Base-by-base conservation (phyloP, 2,329 filamentous ascomycete species). In the Stenocarpella maydis region DNA sequence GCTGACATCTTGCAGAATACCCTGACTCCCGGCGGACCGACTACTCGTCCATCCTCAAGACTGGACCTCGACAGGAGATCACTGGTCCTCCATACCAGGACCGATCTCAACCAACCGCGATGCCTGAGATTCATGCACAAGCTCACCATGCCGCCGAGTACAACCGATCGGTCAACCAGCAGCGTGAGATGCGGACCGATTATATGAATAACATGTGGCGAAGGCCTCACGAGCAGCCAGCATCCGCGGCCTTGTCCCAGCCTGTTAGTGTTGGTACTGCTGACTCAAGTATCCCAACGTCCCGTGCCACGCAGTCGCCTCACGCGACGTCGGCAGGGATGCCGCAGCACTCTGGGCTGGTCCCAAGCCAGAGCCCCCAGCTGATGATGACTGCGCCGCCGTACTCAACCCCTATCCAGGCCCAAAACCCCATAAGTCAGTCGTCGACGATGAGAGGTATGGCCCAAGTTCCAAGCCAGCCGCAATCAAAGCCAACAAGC, bases 111-210 rank as follows among this genome's bases (percentile, higher is more conserved):
- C 86, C 93, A 14, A 92, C 91, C 72, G 88, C 91, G 37, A 86
- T 93, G 34, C 85, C 88, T 55, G 95, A 98, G 75, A 89, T 98
- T 66, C 86, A 96, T 73, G 91, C 92, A 54, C 94, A 98, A 79
- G 93, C 94, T 34, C 90, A 93, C 63, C 93, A 97, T 72, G 92
- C 95, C 21, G 93, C 94, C 69, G 95, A 98, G 74, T 97, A 92
- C 82, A 98, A 95, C 82, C 94, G 96, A 75, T 87, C 88, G 55
- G 85, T 98, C 64, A 94, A 92, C 76, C 88, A 92, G 74, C 92
- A 95, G 79, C 91, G 95, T 69, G 89, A 90, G 47, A 91, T 92
- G 80, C 92, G 96, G 69, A 88, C 86, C 70, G 91, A 95, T 69
- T 97, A 94, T 74, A 85, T 97, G 73, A 90, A 95, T 67, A 90